phyloP scores from a whole-genome alignment of 495 filamentous ascomycete genomes.

The Aspergillus biplanus region DNA sequence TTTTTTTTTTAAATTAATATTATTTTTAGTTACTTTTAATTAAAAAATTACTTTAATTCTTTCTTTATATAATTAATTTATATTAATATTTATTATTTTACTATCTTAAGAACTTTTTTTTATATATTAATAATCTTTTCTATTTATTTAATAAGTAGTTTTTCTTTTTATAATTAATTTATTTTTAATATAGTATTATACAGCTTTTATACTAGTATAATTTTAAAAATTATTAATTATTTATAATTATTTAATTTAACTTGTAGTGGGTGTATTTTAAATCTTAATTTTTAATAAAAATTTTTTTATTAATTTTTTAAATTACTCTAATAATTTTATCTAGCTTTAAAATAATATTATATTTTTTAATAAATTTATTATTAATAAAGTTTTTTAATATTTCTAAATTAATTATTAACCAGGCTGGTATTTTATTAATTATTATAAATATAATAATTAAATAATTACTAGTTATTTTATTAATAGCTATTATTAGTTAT shows the following conservation, averaged over 20 bases:
- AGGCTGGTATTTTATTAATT: no score
- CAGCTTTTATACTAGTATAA: background rate
- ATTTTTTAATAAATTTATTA: no score
- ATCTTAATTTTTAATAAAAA: no score
- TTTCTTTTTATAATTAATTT: slow-evolving; percentile 11
- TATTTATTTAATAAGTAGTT: slow-evolving; percentile 6
- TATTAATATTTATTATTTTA: background rate
- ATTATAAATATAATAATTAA: background rate
- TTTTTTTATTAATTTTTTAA: background rate
- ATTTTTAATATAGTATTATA: background rate
- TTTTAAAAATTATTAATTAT: background rate
- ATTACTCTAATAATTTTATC: no score
- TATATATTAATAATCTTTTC: background rate
- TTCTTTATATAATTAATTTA: background rate
- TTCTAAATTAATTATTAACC: no score
- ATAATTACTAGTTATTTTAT: background rate
- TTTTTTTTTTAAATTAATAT: no score
- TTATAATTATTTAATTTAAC: background rate
- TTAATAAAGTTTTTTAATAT: no score
- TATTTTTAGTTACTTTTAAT: no score
- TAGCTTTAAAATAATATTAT: no score
- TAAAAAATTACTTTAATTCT: no score
- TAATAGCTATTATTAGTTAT: background rate
- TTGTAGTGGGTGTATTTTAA: no score
- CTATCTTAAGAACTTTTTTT: background rate